phyloP scores from a whole-genome alignment of 305 asterid genomes.

The Fraxinus sp. region DNA sequence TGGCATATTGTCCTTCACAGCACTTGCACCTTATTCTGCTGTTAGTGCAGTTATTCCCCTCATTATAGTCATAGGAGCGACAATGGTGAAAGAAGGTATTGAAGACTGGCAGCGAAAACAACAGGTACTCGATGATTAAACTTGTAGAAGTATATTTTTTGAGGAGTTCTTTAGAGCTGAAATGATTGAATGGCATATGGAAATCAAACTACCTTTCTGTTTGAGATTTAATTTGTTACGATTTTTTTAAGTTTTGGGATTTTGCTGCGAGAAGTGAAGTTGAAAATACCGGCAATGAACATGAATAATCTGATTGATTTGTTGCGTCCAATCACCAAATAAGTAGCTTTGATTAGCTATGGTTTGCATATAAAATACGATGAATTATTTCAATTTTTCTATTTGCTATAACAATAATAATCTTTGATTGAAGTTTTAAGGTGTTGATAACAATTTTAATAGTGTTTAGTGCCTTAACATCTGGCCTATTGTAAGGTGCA shows the following conservation, averaged over 20 bases:
- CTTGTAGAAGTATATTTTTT: background rate
- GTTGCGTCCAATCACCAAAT: background rate
- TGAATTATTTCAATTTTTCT: background rate
- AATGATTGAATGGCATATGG: slow-evolving; percentile 1
- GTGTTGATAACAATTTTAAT: background rate
- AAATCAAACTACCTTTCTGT: background rate
- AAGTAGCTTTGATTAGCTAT: background rate
- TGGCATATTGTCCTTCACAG: slow-evolving; percentile 70
- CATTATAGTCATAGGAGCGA: slow-evolving; percentile 64
- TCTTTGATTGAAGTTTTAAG: background rate
- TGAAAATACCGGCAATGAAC: background rate
- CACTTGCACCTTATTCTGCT: slow-evolving; percentile 67
- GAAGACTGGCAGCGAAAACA: slow-evolving; percentile 82
- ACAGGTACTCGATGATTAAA: slow-evolving; percentile 52
- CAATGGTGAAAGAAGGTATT: slow-evolving; percentile 87
- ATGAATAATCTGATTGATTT: background rate
- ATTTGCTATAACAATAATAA: background rate
- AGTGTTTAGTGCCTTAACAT: background rate
- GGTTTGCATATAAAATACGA: background rate
- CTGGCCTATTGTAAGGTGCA: background rate
- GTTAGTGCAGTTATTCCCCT: slow-evolving; percentile 78
- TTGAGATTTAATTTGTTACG: background rate
- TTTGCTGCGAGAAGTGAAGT: background rate
- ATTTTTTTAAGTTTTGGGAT: slow-evolving; percentile 2
- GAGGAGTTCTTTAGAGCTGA: background rate